Conservation (phyloP, 2,329 filamentous ascomycete genomes). For the Aspergillus sp. region DNA sequence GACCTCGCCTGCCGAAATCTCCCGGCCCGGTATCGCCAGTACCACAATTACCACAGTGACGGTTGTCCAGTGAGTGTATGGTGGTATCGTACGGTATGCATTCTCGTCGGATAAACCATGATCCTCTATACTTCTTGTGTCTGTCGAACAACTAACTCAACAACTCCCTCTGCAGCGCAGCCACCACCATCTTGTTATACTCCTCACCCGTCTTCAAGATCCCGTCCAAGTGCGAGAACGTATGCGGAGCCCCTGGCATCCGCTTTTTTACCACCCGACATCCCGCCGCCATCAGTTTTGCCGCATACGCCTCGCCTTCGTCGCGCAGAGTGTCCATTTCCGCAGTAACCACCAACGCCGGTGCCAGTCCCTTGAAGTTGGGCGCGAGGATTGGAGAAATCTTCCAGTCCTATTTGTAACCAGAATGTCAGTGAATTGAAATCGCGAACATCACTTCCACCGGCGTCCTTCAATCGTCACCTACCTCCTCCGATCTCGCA, state of each 20-base stretch:
- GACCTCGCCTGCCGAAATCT: slow-evolving; percentile 24
- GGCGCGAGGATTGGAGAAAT: slow-evolving; percentile 42
- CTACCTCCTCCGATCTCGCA: slow-evolving; percentile 32
- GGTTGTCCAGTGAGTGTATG: background rate
- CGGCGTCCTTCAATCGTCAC: slow-evolving; percentile 5
- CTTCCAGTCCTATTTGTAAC: slow-evolving; percentile 37
- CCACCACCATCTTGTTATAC: slow-evolving; percentile 30
- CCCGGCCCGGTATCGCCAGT: slow-evolving; percentile 21
- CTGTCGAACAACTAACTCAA: slow-evolving; percentile 1
- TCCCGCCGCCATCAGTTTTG: slow-evolving; percentile 36
- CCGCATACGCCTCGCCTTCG: slow-evolving; percentile 41
- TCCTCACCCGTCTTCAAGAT: slow-evolving; percentile 29
- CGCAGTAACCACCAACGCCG: slow-evolving; percentile 39
- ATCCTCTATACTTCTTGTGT: slow-evolving; percentile 6
- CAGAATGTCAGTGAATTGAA: slow-evolving; percentile 10
- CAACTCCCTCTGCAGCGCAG: slow-evolving; percentile 25
- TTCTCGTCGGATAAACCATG: slow-evolving; percentile 18
- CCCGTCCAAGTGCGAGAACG: slow-evolving; percentile 28
- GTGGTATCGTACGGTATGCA: slow-evolving; percentile 15
- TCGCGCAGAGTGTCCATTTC: slow-evolving; percentile 44
- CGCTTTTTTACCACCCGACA: slow-evolving; percentile 31
- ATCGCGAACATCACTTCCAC: background rate
- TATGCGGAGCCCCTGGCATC: slow-evolving; percentile 35
- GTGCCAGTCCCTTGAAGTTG: slow-evolving; percentile 35
- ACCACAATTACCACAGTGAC: slow-evolving; percentile 1